Percentiles rank a stretch among this genome's conserved stretches.
Conservation (phyloP, 2,329 filamentous ascomycete species). For the Exophiala spinifera region DNA sequence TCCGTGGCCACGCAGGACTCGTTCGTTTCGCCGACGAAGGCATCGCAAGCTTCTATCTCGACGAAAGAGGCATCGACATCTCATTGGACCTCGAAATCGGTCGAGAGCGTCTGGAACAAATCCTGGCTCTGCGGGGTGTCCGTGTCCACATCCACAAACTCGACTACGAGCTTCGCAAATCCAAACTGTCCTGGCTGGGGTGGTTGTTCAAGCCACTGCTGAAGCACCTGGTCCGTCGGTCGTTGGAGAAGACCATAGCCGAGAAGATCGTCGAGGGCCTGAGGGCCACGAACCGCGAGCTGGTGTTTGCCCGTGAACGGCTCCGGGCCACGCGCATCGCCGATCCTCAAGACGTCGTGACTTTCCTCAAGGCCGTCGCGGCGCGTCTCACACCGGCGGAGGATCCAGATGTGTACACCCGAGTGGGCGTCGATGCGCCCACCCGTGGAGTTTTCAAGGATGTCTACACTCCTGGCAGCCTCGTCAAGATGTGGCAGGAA, state of each 20-base stretch:
- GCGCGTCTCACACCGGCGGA: conserved; percentile 68
- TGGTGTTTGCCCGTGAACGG: conserved; percentile 81
- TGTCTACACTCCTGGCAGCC: conserved; percentile 81
- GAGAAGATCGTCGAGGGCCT: conserved; percentile 67
- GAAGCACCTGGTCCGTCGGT: conserved; percentile 73
- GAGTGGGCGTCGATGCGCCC: conserved; percentile 65
- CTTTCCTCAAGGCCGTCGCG: conserved; percentile 78
- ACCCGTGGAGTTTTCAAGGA: conserved; percentile 70
- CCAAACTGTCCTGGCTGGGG: conserved; percentile 71
- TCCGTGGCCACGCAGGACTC: conserved; percentile 73
- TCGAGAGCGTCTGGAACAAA: conserved; percentile 72
- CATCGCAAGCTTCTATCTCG: conserved; percentile 79
- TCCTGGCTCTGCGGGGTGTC: conserved; percentile 73
- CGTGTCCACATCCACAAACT: conserved; percentile 83
- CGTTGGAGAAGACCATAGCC: conserved; percentile 75
- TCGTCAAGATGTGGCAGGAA: conserved; percentile 86
- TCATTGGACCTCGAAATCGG: conserved; percentile 80
- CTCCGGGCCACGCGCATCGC: conserved; percentile 81
- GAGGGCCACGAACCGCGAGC: conserved; percentile 74
- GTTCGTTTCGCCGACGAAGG: conserved; percentile 76
- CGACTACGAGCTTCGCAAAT: conserved; percentile 70
- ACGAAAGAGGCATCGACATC: conserved; percentile 83
- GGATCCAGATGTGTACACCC: conserved; percentile 72
- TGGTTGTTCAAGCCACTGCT: conserved; percentile 84
- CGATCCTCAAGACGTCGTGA: conserved; percentile 72